Conservation (phyloP, 2,329 filamentous ascomycete genomes). For the Atkinsonella texensis region DNA sequence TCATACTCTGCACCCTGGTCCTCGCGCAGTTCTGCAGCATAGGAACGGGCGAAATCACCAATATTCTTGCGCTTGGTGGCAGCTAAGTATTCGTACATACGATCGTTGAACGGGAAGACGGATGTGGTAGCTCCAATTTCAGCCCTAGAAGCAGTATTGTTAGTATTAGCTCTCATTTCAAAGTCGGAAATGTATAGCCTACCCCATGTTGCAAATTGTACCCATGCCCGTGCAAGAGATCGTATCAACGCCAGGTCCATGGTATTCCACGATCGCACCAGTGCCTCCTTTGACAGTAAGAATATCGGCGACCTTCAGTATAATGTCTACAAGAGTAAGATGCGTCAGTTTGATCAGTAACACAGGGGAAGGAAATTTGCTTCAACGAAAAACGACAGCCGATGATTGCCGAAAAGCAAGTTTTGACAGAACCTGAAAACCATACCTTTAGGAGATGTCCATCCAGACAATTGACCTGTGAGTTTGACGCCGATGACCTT, state of each 20-base stretch:
- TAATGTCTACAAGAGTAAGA: conserved; percentile 54
- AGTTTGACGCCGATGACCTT: conserved; percentile 96
- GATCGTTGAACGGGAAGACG: conserved; percentile 94
- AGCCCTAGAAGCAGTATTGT: conserved; percentile 27
- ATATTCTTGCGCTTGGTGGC: conserved; percentile 87
- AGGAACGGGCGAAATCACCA: conserved; percentile 76
- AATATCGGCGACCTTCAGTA: conserved; percentile 93
- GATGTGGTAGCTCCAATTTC: conserved; percentile 82
- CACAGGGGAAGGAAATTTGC: no score
- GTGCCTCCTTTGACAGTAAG: conserved; percentile 97
- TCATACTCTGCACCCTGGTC: conserved; percentile 93
- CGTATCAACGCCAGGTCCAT: conserved; percentile 47
- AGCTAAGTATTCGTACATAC: conserved; percentile 90
- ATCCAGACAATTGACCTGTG: conserved; percentile 78
- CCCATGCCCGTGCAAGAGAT: conserved; percentile 50
- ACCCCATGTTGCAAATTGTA: conserved; percentile 61
- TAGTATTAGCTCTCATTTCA: not conserved
- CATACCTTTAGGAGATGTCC: conserved; percentile 84
- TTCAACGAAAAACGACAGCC: no score
- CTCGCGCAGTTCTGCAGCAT: conserved; percentile 73
- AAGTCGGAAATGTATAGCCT: conserved; percentile 13
- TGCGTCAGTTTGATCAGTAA: not conserved
- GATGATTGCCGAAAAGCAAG: not conserved
- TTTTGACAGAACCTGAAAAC: conserved; percentile 8
- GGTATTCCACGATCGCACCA: conserved; percentile 76